Evolutionary conservation across 2,329 filamentous ascomycete genomes (phyloP), one percentile per base, ranked within the genome.

Genomic region (Neonectria punicea): DNA sequence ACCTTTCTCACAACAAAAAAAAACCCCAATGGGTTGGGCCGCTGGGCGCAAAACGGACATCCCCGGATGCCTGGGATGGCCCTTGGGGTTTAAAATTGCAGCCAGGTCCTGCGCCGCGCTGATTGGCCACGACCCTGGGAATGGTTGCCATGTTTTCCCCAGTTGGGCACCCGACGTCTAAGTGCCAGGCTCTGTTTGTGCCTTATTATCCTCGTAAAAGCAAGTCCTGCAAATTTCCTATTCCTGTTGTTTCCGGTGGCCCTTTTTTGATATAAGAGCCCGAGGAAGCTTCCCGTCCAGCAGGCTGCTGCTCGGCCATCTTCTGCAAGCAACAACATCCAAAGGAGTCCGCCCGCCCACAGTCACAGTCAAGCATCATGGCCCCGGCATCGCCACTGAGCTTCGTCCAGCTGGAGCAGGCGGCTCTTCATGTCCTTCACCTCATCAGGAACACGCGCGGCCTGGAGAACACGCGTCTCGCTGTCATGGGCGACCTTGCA

Each of bases 371-470:
- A 67, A 53, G 36, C 36, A 39, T 47, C 63, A 74, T 74, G 72
- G 61, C 67, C 47, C 69, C 68, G 56, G 51, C 62, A 65, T 65
- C 71, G 58, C 73, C 62, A 65, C 67, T 73, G 61, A 74, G 63
- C 62, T 73, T 75, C 66, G 71, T 70, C 66, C 73, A 75, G 68
- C 46, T 91, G 87, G 34, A 97, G 84, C 2, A 98, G 86, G 75
- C 94, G 90, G 73, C 92, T 90, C 80, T 98, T 93, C 13, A 98
- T 93, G 78, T 95, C 92, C 61, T 94, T 92, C 5, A 94, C 96
- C 80, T 98, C 93, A 84, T 98, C 93, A 63, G 69, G 34, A 70
- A 75, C 58, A 75, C 65, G 55, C 70, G 68, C 14, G 74, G 74
- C 7, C 41, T 75, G 25, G 74, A 75, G 55, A 75, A 74, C 62